These are phyloP conservation scores for Carex parvula DNA, from an alignment of 176 grass and related monocot species.

Conservation along the genomic window DNA sequence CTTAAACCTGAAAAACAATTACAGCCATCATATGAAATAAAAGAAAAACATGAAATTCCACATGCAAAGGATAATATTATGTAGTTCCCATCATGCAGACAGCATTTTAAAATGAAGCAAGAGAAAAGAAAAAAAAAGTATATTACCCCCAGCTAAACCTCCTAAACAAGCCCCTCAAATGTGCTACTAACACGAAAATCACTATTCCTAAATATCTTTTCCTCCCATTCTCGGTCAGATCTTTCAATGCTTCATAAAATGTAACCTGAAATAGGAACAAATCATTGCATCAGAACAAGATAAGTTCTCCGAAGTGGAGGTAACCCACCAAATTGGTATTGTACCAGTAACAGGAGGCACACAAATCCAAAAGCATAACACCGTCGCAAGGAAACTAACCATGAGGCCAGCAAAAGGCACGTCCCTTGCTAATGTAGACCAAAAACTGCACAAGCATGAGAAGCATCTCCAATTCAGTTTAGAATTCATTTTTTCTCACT, in stretches of 20 bases:
- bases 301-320: conserved; percentile 12
- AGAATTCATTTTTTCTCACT: background rate
- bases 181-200: conserved; percentile 61
- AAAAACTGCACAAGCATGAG: conserved; percentile 49
- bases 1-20: conserved; percentile 56
- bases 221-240: conserved; percentile 55
- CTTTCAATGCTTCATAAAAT: conserved; percentile 88
- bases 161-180: conserved; percentile 83
- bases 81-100: background rate
- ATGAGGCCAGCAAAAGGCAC: conserved; percentile 96
- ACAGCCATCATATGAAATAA: background rate
- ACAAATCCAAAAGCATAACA: conserved; percentile 19
- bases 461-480: background rate
- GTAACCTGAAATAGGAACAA: conserved; percentile 49
- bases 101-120: conserved; percentile 16
- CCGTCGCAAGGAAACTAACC: conserved; percentile 39
- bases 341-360: background rate
- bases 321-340: background rate
- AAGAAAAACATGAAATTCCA: background rate
- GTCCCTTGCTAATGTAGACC: conserved; percentile 97
- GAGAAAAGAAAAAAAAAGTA: background rate
- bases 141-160: conserved; percentile 73
- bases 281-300: background rate
- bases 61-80: background rate
- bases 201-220: conserved; percentile 50